phyloP scores from a whole-genome alignment of 345 rosid species.

The Dovyalis caffra region DNA sequence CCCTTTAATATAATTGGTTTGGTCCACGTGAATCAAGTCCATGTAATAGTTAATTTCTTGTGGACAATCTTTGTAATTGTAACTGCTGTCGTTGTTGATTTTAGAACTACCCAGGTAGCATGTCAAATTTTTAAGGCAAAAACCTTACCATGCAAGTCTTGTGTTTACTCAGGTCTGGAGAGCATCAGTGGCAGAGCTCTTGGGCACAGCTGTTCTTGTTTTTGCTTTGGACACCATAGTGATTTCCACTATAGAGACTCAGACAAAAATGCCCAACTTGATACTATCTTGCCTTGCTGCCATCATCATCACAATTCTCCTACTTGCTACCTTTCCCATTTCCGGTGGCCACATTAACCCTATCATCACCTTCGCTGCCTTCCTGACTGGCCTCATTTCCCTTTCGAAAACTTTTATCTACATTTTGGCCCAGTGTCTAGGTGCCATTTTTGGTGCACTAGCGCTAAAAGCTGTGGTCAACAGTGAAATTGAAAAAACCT shows the following conservation, averaged over 20 bases:
- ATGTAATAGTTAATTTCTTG: no score
- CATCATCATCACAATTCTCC: constrained; percentile 18
- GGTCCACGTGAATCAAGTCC: no score
- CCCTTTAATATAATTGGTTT: no score
- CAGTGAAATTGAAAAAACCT: constrained; percentile 13
- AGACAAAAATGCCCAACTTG: constrained; percentile 19
- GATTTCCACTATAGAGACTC: constrained; percentile 21
- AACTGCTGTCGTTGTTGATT: no score
- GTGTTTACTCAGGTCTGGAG: constrained; percentile 18
- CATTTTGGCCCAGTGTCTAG: constrained; percentile 39
- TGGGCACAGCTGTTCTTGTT: constrained; percentile 25
- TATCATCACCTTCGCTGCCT: constrained; percentile 33
- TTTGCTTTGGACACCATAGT: constrained; percentile 22
- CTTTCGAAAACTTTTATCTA: constrained; percentile 24
- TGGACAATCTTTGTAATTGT: no score
- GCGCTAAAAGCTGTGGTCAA: constrained; percentile 31
- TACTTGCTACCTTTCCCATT: constrained; percentile 31
- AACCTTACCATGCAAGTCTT: no score
- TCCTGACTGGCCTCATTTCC: constrained; percentile 29
- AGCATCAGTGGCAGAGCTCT: constrained; percentile 23
- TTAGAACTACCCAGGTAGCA: no score
- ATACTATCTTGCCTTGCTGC: constrained; percentile 18
- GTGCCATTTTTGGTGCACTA: constrained; percentile 34
- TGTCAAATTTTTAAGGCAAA: no score
- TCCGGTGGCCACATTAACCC: constrained; percentile 50